Conservation (phyloP, 768 basidiomycete genomes). For the Leccinum subgranulosum region DNA sequence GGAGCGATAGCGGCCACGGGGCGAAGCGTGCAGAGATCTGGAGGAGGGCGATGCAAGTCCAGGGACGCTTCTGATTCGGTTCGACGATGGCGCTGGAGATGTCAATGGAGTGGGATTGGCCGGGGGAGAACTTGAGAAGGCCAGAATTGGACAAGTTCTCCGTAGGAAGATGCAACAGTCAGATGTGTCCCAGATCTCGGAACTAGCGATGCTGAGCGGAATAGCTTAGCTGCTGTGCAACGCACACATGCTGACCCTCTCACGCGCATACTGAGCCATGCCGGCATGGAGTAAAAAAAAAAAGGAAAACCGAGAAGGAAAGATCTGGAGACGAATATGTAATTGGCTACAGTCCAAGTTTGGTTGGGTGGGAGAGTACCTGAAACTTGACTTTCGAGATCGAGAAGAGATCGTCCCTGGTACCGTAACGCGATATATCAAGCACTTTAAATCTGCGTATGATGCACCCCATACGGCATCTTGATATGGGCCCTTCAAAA, state of each 20-base stretch:
- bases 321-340: slow-evolving; percentile 19
- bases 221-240: slow-evolving; percentile 14
- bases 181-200: slow-evolving; percentile 21
- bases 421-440: slow-evolving; percentile 36
- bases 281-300: slow-evolving; percentile 20
- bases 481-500: slow-evolving; percentile 28
- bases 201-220: slow-evolving; percentile 10
- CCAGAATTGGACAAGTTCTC: slow-evolving; percentile 23
- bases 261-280: slow-evolving; percentile 20
- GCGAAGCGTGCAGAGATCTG: slow-evolving; percentile 23
- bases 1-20: slow-evolving; percentile 28
- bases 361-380: slow-evolving; percentile 32
- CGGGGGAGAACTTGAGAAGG: slow-evolving; percentile 26
- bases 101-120: slow-evolving; percentile 30
- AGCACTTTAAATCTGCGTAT: slow-evolving; percentile 33
- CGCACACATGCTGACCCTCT: slow-evolving; percentile 6
- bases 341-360: slow-evolving; percentile 28
- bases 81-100: slow-evolving; percentile 34
- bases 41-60: slow-evolving; percentile 22
- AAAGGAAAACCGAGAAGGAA: slow-evolving; percentile 10
- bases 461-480: slow-evolving; percentile 34
- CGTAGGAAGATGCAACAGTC: slow-evolving; percentile 18
- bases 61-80: slow-evolving; percentile 22
- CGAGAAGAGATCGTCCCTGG: slow-evolving; percentile 37
- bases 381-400: slow-evolving; percentile 35